These are phyloP conservation scores for Solanum pimpinellifolium DNA, from an alignment of 257 asterid genomes.

Conservation along the genomic window DNA sequence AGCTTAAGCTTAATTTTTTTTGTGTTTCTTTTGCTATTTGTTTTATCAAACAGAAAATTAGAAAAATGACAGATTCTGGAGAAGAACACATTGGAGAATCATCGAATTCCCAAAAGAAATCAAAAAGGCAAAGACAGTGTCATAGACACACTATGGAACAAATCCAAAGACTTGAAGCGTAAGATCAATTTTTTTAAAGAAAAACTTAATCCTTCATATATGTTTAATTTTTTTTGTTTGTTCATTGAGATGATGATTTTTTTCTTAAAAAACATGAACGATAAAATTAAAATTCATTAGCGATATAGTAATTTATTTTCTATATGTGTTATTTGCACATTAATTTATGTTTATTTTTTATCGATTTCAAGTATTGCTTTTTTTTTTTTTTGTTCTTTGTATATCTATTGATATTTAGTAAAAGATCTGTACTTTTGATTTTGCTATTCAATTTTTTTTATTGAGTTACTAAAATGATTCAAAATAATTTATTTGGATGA, in stretches of 20 bases:
- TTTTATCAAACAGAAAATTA: not conserved
- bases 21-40: not conserved
- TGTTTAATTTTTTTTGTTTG: not conserved
- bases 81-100: slow-evolving; percentile 23
- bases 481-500: not conserved
- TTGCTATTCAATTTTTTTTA: not conserved
- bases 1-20: not conserved
- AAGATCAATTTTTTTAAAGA: slow-evolving; percentile 3
- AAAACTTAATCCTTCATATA: not conserved
- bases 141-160: slow-evolving; percentile 57
- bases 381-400: not conserved
- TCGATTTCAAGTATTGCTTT: not conserved
- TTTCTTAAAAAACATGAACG: not conserved
- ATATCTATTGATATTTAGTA: not conserved
- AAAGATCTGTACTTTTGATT: not conserved
- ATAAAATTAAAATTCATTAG: not conserved
- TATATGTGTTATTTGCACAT: not conserved
- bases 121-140: slow-evolving; percentile 18
- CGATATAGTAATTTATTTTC: not conserved
- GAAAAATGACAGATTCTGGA: slow-evolving; percentile 17
- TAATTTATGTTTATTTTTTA: not conserved
- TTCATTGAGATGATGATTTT: not conserved
- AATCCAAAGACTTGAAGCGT: slow-evolving; percentile 62
- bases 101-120: slow-evolving; percentile 17
- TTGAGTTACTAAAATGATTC: not conserved